Evolutionary conservation across 2,329 filamentous ascomycete genomes (phyloP).

Genomic region (Aspergillus texensis): DNA sequence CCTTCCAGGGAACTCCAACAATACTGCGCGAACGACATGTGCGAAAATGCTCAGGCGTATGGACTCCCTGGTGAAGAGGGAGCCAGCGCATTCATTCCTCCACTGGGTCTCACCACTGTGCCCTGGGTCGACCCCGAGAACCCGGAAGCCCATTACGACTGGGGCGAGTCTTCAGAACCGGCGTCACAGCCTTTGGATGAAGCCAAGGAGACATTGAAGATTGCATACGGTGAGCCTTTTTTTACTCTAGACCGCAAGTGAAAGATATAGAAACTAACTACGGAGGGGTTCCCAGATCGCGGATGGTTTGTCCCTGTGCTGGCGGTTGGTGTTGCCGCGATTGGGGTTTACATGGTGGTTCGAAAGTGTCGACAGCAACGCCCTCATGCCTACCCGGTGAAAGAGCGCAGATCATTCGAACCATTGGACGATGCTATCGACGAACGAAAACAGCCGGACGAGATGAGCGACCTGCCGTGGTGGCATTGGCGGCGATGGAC

Average conservation of each 20-base stretch:
- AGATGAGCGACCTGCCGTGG: constrained; percentile 25
- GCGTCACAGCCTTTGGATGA: constrained; percentile 3
- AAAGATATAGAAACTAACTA: neutral
- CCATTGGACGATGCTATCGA: constrained; percentile 16
- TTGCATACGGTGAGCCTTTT: constrained; percentile 14
- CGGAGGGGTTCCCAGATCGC: neutral
- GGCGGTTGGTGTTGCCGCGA: constrained; percentile 11
- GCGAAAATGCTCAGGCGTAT: constrained; percentile 32
- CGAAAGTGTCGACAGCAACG: constrained; percentile 16
- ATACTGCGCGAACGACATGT: constrained; percentile 33
- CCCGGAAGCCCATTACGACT: constrained; percentile 23
- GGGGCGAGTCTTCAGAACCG: constrained; percentile 9
- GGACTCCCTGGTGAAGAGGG: constrained; percentile 33
- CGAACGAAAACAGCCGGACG: constrained; percentile 21
- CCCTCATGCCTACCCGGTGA: constrained; percentile 3
- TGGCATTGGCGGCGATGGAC: constrained; percentile 38
- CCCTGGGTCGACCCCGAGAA: constrained; percentile 36
- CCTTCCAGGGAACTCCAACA: constrained; percentile 38
- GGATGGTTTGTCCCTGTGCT: constrained; percentile 20
- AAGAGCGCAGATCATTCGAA: constrained; percentile 17
- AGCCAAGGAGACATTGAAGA: constrained; percentile 4
- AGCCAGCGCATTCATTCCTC: constrained; percentile 31
- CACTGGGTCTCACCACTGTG: constrained; percentile 34
- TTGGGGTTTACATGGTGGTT: constrained; percentile 14
- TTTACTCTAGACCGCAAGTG: neutral